Conservation (phyloP, 1,284 basidiomycete species). For the Schizophyllum amplum region DNA sequence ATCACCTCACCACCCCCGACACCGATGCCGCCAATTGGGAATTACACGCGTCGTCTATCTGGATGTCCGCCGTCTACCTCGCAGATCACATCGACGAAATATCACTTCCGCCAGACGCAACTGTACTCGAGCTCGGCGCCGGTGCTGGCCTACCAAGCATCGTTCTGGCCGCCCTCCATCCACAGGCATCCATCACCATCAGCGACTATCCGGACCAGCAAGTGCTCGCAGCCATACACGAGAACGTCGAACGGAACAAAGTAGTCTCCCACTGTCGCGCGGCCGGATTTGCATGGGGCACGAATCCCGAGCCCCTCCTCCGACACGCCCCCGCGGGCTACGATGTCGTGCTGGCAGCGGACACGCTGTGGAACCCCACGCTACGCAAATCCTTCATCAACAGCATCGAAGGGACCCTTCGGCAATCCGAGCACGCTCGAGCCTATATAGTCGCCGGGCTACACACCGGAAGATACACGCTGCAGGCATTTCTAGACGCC, state of each 20-base stretch:
- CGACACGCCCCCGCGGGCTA: constrained; percentile 28
- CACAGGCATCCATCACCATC: constrained; percentile 35
- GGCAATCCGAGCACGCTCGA: constrained; percentile 33
- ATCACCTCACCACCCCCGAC: constrained; percentile 49
- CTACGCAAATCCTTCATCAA: constrained; percentile 44
- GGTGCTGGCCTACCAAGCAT: constrained; percentile 68
- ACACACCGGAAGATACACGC: constrained; percentile 65
- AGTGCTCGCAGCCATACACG: constrained; percentile 49
- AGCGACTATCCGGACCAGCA: constrained; percentile 66
- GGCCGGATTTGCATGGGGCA: constrained; percentile 58
- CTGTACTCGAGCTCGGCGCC: constrained; percentile 65
- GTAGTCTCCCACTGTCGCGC: constrained; percentile 37
- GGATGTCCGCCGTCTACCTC: constrained; percentile 57
- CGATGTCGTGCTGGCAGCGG: constrained; percentile 61
- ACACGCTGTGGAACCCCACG: constrained; percentile 68
- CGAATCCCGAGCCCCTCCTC: constrained; percentile 32
- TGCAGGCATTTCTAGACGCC: constrained; percentile 47
- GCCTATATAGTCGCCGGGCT: constrained; percentile 59
- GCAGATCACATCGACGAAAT: constrained; percentile 52
- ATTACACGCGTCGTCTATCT: constrained; percentile 67
- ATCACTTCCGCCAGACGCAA: constrained; percentile 21
- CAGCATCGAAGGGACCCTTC: constrained; percentile 41
- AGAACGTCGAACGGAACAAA: constrained; percentile 46
- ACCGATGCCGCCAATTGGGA: constrained; percentile 61
- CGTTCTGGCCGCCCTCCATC: constrained; percentile 42